phyloP scores from a whole-genome alignment of 176 grass and related monocot species.

The Ampelocalamus luodianensis region DNA sequence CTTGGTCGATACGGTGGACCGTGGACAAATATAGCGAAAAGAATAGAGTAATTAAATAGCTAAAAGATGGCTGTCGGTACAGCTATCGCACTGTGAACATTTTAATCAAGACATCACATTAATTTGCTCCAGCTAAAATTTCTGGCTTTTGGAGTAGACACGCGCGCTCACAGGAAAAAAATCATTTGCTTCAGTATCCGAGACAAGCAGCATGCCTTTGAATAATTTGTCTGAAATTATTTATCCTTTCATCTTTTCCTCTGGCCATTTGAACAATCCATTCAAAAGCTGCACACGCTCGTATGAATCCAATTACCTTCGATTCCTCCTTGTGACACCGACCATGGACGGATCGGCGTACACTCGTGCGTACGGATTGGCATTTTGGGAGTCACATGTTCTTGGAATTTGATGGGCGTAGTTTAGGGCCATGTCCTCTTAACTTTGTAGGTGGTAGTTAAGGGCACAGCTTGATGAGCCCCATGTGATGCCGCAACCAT shows the following conservation, averaged over 20 bases:
- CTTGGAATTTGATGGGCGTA: slow-evolving; percentile 21
- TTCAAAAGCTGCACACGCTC: neutral
- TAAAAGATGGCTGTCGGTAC: neutral
- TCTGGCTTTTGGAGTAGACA: neutral
- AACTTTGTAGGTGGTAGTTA: neutral
- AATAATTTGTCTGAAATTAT: too few species aligned
- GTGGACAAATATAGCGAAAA: too few species aligned
- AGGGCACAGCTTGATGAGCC: neutral
- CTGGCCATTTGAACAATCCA: neutral
- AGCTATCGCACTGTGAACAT: neutral
- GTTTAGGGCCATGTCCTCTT: neutral
- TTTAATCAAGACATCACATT: neutral
- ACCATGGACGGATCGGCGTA: neutral
- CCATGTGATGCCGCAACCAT: neutral
- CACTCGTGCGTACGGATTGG: neutral
- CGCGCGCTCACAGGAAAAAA: neutral
- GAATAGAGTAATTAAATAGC: neutral
- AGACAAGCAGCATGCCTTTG: neutral
- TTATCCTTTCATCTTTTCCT: too few species aligned
- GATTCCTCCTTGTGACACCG: neutral
- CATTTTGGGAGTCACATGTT: slow-evolving; percentile 6
- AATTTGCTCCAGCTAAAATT: neutral
- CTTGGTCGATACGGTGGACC: too few species aligned
- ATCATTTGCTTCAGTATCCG: neutral
- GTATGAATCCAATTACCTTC: neutral